Evolutionary conservation across 306 rosid species (phyloP), one percentile per base, ranked within the genome.

Genomic region (Calophaca sinica): DNA sequence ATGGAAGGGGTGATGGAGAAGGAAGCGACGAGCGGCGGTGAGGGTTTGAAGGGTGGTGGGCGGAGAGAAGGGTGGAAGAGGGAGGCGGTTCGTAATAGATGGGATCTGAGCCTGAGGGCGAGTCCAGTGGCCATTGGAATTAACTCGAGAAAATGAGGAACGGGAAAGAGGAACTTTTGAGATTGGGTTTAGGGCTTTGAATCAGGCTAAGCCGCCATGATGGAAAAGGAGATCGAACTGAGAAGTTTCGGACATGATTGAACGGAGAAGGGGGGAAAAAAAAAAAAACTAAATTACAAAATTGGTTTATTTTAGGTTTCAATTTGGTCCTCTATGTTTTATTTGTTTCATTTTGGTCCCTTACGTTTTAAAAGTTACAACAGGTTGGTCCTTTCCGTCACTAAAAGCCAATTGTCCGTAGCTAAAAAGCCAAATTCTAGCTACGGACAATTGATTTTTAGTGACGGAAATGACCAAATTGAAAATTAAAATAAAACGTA

Each of bases 71-170:
- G 28, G 5, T 51, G 82, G 69, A 80, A 11, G 80, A 63, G 73
- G 0, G 84, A 8, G 50, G 86, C 42, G 51, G 80, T 11, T 58
- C 79, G 90, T 60, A 26, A 73, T 14, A 87, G 87, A 55, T 83
- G 85, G 64, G 96, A 88, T 83, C 96, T 77, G 73, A 88, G 83
- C 41, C 97, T 82, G 39, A 85, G 81, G 46, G 91, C 83, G n/a
- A 88, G 79, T 9, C 82, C 9, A 1, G 89, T 9, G 6, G 97
- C 96, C 97, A 93, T 91, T 20, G 45, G 60, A 60, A 33, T 29
- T 78, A 39, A 36, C 8, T 9, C 26, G 10, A 62, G 39, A 29
- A 42, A 62, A 14, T 20, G 70, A 60, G 0, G 8, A 59, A 13
- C 12, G 5, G 2, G 61, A 59, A 35, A 26, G 7, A 2, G 45